Evolutionary conservation across 1,139 yeast species (phyloP).

Genomic region (Eremothecium gossypii): DNA sequence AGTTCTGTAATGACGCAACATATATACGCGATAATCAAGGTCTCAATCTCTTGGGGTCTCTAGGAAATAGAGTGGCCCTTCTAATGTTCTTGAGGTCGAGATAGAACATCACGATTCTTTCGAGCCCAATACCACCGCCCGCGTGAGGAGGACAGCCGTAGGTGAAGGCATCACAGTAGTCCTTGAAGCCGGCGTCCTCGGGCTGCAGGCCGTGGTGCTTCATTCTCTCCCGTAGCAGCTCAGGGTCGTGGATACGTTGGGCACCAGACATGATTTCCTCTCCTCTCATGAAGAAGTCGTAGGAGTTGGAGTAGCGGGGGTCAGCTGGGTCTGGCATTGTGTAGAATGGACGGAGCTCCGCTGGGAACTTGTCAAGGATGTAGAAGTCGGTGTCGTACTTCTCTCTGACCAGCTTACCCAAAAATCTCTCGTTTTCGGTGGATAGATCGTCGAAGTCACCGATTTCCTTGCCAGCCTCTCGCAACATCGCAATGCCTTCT

Average conservation of each 20-base stretch:
- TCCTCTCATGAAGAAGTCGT: constrained; percentile 99
- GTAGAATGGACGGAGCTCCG: constrained; percentile 93
- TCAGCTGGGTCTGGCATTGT: constrained; percentile 97
- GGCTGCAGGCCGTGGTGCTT: constrained; percentile 76
- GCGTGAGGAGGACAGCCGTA: constrained; percentile 99
- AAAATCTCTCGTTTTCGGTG: constrained; percentile 87
- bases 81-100: constrained; percentile 93
- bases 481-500: constrained; percentile 81
- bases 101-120: constrained; percentile 97
- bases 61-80: constrained; percentile 96
- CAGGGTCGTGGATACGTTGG: constrained; percentile 95
- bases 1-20: too few relatives aligned
- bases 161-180: constrained; percentile 83
- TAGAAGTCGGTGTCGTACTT: constrained; percentile 96
- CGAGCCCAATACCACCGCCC: constrained; percentile 99
- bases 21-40: constrained; percentile 39
- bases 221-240: constrained; percentile 73
- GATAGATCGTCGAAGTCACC: constrained; percentile 83
- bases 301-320: constrained; percentile 84
- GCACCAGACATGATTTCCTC: constrained; percentile 98
- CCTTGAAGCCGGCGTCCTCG: constrained; percentile 68
- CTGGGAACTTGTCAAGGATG: constrained; percentile 95
- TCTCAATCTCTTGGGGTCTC: constrained; percentile 91
- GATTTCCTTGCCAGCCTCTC: constrained; percentile 74
- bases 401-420: constrained; percentile 87